Conservation (phyloP, 768 basidiomycete species). For the Mycena metata region DNA sequence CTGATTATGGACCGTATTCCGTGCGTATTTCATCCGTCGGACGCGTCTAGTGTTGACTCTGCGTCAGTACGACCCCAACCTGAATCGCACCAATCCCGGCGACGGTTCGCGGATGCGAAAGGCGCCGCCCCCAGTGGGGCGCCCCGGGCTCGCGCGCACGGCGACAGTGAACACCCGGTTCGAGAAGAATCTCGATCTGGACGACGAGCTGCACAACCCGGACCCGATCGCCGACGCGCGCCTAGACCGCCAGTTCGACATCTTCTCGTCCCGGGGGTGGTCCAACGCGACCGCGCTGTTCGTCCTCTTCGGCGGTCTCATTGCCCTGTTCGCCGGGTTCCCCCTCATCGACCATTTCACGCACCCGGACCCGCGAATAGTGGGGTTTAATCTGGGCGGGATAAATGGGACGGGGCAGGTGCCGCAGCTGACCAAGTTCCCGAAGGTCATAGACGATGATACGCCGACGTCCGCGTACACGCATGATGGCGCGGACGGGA, state of each 20-base stretch:
- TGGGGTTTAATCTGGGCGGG: conserved; percentile 90
- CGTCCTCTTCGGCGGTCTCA: conserved; percentile 73
- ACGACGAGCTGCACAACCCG: conserved; percentile 92
- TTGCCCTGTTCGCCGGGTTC: conserved; percentile 89
- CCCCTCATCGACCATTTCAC: conserved; percentile 79
- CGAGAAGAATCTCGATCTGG: conserved; percentile 90
- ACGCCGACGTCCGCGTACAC: conserved; percentile 74
- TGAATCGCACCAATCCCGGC: conserved; percentile 57
- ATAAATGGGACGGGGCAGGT: conserved; percentile 92
- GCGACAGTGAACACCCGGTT: conserved; percentile 79
- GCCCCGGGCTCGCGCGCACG: conserved; percentile 55
- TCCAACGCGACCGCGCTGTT: conserved; percentile 82
- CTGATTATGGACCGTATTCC: conserved; percentile 90
- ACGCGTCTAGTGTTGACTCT: conserved; percentile 17
- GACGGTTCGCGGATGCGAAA: conserved; percentile 60
- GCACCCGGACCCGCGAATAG: conserved; percentile 46
- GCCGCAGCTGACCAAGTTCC: conserved; percentile 77
- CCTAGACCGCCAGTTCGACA: conserved; percentile 70
- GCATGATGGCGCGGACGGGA: conserved; percentile 80
- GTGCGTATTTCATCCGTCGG: conserved; percentile 56
- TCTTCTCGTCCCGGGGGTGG: conserved; percentile 89
- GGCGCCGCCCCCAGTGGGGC: conserved; percentile 42
- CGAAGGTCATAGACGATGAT: conserved; percentile 78
- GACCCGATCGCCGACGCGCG: conserved; percentile 80
- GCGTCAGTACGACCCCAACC: conserved; percentile 31